Conservation (phyloP, 805 yeast species). For the Metschnikowia anglica region DNA sequence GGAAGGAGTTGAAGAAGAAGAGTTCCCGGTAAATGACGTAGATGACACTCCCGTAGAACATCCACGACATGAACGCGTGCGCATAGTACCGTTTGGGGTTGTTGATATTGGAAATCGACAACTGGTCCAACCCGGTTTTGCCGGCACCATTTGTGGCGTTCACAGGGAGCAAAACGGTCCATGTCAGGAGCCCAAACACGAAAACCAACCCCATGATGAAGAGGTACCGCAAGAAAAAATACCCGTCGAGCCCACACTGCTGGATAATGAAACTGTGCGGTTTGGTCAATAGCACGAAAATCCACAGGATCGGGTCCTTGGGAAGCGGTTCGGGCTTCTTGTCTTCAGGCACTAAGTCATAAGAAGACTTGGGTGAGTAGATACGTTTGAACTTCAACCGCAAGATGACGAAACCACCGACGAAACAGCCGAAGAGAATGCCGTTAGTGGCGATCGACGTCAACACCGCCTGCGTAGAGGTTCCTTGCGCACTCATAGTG, state of each 20-base stretch:
- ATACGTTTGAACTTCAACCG: constrained; percentile 68
- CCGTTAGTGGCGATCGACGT: constrained; percentile 71
- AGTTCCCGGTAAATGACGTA: constrained; percentile 82
- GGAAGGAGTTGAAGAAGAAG: constrained; percentile 69
- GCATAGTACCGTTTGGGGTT: constrained; percentile 70
- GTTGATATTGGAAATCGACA: constrained; percentile 75
- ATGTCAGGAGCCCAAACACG: constrained; percentile 45
- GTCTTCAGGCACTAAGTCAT: constrained; percentile 51
- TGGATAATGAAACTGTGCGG: constrained; percentile 74
- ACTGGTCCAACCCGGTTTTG: constrained; percentile 66
- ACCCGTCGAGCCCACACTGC: constrained; percentile 94
- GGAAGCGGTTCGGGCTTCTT: constrained; percentile 75
- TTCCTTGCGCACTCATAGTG: constrained; percentile 19
- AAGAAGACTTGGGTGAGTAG: constrained; percentile 79
- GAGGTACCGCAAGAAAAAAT: constrained; percentile 80
- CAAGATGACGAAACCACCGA: constrained; percentile 60
- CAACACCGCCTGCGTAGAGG: constrained; percentile 62
- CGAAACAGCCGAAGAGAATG: constrained; percentile 60
- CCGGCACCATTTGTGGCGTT: constrained; percentile 70
- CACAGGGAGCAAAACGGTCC: constrained; percentile 77
- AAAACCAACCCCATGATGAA: constrained; percentile 53
- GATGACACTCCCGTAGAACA: constrained; percentile 66
- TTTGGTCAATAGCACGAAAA: constrained; percentile 58
- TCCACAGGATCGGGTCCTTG: constrained; percentile 68
- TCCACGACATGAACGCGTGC: constrained; percentile 79